Base-by-base conservation (phyloP, 257 asterid species). In the Solanum clarkiae region DNA sequence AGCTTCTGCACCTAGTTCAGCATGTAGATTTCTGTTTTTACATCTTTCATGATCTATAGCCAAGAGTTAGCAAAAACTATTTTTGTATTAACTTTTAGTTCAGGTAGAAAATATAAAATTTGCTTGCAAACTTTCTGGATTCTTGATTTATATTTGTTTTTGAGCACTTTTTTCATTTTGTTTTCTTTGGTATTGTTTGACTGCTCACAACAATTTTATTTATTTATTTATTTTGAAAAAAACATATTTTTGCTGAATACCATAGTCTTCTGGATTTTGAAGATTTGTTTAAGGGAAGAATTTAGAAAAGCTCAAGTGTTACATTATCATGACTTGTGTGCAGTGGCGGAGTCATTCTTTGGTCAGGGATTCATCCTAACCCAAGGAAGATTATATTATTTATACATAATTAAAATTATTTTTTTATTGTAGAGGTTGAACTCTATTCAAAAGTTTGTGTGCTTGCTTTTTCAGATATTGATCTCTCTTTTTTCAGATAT, bases 1-100 rank as follows among this genome's bases (percentile, higher is more conserved):
- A 17, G 84, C 87, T 87, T 79, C 89, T 85, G 88, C 89, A 29
- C 20, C 45, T 59, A 87, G 85, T 55, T 85, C 89, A 24, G 44
- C 77, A 26, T 69, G 13, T 69, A 40, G 79, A 40, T 40, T 70
- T 70, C 8, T 70, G 55, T 42, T 5, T 36, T 16, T 17, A 36
- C 22, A 17, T 68, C 49, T 68, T 42, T 70, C 51, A 70, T 32
- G 36, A 32, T 42, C 20, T 12, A 45, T 6, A 72, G 20, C n/a
- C 12, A 12, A 72, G 29, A 72, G 57, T 45, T n/a, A n/a, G 40
- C 53, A 44, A 20, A 45, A 10, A 44, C 11, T 26, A 44, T 36
- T 26, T n/a, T 3, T 45, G 55, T n/a, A 20, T 45, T 45, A 44
- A 72, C 13, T 74, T 74, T 74, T 22, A 45, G n/a, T 22, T 7